Evolutionary conservation across 106 monocot species (phyloP).

Genomic region (Apostasia shenzhenica): DNA sequence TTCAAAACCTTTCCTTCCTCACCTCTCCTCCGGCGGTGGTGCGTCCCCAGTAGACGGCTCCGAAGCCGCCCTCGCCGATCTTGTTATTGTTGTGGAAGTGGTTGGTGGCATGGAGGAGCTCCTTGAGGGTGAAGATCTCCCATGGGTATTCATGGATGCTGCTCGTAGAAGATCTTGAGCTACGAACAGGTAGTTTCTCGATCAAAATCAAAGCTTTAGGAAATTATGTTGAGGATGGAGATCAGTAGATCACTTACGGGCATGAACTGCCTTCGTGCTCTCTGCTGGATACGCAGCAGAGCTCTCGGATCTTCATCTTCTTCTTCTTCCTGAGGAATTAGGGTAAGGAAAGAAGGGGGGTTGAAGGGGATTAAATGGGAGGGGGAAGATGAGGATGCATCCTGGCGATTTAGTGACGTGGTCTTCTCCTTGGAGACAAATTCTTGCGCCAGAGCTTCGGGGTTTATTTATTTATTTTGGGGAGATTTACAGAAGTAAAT

Average conservation of each 20-base stretch:
- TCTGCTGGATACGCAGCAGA: not conserved
- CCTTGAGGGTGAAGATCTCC: conserved; percentile 12
- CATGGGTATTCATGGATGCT: conserved; percentile 8
- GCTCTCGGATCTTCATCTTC: not conserved
- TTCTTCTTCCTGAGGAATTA: too few species aligned
- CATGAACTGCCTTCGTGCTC: not conserved
- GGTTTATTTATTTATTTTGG: too few species aligned
- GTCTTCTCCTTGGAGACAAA: too few species aligned
- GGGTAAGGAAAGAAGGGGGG: too few species aligned
- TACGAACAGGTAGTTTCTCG: not conserved
- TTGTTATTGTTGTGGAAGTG: conserved; percentile 15
- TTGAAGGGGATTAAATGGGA: too few species aligned
- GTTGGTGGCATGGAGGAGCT: conserved; percentile 15
- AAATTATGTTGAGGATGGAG: not conserved
- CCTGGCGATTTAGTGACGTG: too few species aligned
- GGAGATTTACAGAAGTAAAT: too few species aligned
- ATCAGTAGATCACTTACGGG: not conserved
- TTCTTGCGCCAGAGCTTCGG: too few species aligned
- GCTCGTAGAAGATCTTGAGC: not conserved
- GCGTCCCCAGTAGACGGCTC: conserved; percentile 16
- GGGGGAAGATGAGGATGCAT: too few species aligned
- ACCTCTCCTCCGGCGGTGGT: conserved; percentile 14
- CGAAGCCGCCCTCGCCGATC: conserved; percentile 20
- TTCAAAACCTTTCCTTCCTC: not conserved
- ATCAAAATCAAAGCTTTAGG: not conserved